Percentiles rank a stretch among this genome's conserved stretches.
Conservation (phyloP, 2,329 filamentous ascomycete species). For the Cladosporium sp. region DNA sequence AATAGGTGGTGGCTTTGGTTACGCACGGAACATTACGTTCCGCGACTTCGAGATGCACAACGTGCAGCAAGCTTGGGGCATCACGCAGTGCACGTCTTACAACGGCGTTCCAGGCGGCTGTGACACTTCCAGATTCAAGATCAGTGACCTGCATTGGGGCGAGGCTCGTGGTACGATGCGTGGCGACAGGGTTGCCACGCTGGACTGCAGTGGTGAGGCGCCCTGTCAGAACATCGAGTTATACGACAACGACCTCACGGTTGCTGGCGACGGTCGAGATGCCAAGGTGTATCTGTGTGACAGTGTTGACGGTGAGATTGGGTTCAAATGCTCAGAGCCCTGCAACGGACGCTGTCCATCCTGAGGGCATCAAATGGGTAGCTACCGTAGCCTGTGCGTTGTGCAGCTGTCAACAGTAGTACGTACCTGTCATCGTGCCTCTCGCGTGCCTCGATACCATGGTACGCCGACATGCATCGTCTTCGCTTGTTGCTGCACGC, state of each 20-base stretch:
- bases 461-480: slow-evolving; percentile 1
- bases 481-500: background rate
- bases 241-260: slow-evolving; percentile 20
- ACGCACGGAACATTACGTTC: slow-evolving; percentile 40
- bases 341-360: slow-evolving; percentile 17
- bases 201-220: slow-evolving; percentile 32
- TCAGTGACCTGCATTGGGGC: slow-evolving; percentile 37
- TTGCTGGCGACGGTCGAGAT: slow-evolving; percentile 15
- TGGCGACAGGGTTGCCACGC: slow-evolving; percentile 24
- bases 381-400: slow-evolving; percentile 1
- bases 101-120: slow-evolving; percentile 28
- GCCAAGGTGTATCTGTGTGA: slow-evolving; percentile 18
- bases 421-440: slow-evolving; percentile 6
- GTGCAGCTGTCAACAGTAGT: slow-evolving; percentile 16
- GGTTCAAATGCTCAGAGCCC: slow-evolving; percentile 16
- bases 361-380: slow-evolving; percentile 7
- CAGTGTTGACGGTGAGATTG: slow-evolving; percentile 16
- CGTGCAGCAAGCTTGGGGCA: slow-evolving; percentile 26
- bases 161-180: slow-evolving; percentile 34
- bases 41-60: slow-evolving; percentile 34
- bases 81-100: slow-evolving; percentile 35
- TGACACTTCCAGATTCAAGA: slow-evolving; percentile 40
- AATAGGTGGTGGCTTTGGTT: slow-evolving; percentile 45
- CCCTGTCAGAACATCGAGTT: slow-evolving; percentile 29
- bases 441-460: background rate